Evolutionary conservation across 352 stramenopile species (phyloP).

Genomic region (Pythium rishiriense): DNA sequence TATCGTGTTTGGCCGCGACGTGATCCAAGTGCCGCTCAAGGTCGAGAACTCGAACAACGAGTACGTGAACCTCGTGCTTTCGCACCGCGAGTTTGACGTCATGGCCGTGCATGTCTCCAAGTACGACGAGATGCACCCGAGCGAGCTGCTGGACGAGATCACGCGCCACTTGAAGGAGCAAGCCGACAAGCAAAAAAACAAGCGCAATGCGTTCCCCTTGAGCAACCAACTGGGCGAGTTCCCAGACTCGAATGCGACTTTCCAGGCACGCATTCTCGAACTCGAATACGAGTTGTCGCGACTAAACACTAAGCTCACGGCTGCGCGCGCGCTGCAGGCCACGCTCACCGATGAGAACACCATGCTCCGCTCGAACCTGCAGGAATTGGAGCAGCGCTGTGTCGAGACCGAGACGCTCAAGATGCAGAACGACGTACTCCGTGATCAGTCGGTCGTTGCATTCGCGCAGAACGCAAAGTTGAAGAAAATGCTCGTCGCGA

Average conservation of each 20-base stretch:
- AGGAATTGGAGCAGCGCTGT: slow-evolving; percentile 48
- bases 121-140: slow-evolving; percentile 62
- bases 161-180: slow-evolving; percentile 53
- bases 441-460: slow-evolving; percentile 47
- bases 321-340: slow-evolving; percentile 52
- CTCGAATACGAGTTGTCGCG: slow-evolving; percentile 73
- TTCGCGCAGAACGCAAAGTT: slow-evolving; percentile 47
- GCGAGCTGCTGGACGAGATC: slow-evolving; percentile 59
- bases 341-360: slow-evolving; percentile 76
- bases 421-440: slow-evolving; percentile 66
- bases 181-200: slow-evolving; percentile 36
- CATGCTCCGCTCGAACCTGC: slow-evolving; percentile 44
- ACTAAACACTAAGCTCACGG: slow-evolving; percentile 62
- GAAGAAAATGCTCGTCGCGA: slow-evolving; percentile 34
- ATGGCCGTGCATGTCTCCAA: slow-evolving; percentile 75
- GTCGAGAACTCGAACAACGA: slow-evolving; percentile 37
- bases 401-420: slow-evolving; percentile 51
- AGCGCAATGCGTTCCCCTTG: slow-evolving; percentile 24
- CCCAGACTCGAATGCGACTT: slow-evolving; percentile 40
- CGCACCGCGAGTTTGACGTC: slow-evolving; percentile 72
- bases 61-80: slow-evolving; percentile 74
- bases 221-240: slow-evolving; percentile 29
- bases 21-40: slow-evolving; percentile 78
- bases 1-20: slow-evolving; percentile 66
- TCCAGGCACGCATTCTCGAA: slow-evolving; percentile 60